Conservation (phyloP, 139 green algal species). For the Coelastrella sp. region DNA sequence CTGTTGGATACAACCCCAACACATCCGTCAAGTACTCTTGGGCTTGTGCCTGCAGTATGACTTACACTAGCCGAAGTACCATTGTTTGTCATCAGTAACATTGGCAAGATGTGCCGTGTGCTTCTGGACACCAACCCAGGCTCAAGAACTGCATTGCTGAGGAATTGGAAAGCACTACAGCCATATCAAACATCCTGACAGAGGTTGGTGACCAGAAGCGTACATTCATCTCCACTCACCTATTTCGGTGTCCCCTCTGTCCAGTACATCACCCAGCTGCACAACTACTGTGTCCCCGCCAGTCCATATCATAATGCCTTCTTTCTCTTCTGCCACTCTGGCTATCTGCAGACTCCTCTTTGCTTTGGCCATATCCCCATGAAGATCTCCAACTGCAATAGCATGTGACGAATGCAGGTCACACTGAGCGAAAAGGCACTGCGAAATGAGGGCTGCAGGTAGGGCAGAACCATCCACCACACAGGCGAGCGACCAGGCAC, state of each 20-base stretch:
- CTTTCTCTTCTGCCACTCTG: slow-evolving; percentile 63
- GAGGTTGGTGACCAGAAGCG: too few species aligned
- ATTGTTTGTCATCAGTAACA: not conserved
- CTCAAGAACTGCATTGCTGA: too few species aligned
- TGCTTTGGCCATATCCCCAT: slow-evolving; percentile 90
- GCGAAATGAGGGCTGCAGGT: not conserved
- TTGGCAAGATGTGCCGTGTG: not conserved
- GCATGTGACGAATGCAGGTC: not conserved
- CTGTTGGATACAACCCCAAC: too few species aligned
- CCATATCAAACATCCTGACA: too few species aligned
- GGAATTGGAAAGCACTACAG: too few species aligned
- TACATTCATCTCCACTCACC: slow-evolving; percentile 53
- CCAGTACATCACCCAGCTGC: slow-evolving; percentile 93
- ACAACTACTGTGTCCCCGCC: slow-evolving; percentile 89
- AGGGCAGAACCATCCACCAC: slow-evolving; percentile 10
- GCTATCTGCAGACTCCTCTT: slow-evolving; percentile 79
- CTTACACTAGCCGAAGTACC: too few species aligned
- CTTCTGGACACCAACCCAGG: too few species aligned
- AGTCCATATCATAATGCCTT: slow-evolving; percentile 73
- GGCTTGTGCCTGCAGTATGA: too few species aligned
- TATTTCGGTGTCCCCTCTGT: slow-evolving; percentile 91
- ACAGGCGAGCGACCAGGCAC: not conserved
- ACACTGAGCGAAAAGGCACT: too few species aligned
- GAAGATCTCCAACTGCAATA: slow-evolving; percentile 88
- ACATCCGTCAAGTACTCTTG: too few species aligned